A percentile compares a stretch with the other conserved stretches of the same genome.
phyloP scores from a whole-genome alignment of 2,329 filamentous ascomycete species.

The Sphaceloma murrayae region DNA sequence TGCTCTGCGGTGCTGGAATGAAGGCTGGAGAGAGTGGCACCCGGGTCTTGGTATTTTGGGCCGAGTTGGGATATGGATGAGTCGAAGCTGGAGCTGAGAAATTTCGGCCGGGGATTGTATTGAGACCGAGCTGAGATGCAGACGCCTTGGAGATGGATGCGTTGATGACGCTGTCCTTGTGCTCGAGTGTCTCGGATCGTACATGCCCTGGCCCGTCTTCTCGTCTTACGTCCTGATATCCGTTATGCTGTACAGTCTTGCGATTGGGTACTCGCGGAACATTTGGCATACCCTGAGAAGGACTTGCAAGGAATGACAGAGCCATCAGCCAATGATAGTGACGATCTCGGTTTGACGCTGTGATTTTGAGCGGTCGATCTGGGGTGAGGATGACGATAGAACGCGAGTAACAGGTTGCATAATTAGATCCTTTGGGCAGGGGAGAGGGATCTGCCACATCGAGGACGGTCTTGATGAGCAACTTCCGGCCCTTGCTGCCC shows the following conservation, averaged over 20 bases:
- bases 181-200: slow-evolving; percentile 5
- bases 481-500: slow-evolving; percentile 88
- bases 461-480: slow-evolving; percentile 88
- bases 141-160: slow-evolving; percentile 5
- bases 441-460: slow-evolving; percentile 94
- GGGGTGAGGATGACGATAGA: slow-evolving; percentile 94
- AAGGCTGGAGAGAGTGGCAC: neutral
- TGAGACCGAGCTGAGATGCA: slow-evolving; percentile 1
- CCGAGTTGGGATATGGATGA: neutral
- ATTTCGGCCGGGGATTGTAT: slow-evolving; percentile 2
- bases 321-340: slow-evolving; percentile 95
- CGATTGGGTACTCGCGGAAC: slow-evolving; percentile 27
- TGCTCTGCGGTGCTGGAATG: neutral
- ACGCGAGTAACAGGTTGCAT: slow-evolving; percentile 58
- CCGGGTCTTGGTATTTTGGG: neutral
- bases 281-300: slow-evolving; percentile 61
- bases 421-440: slow-evolving; percentile 57
- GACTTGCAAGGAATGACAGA: slow-evolving; percentile 88
- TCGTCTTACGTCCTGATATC: neutral
- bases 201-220: neutral
- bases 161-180: slow-evolving; percentile 7
- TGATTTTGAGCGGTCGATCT: slow-evolving; percentile 90
- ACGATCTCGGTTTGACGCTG: slow-evolving; percentile 68
- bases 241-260: neutral
- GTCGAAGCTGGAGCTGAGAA: slow-evolving; percentile 11